Evolutionary conservation across 2,329 filamentous ascomycete species (phyloP), one percentile per base, ranked within the genome.

Genomic region (Trichothecium roseum): DNA sequence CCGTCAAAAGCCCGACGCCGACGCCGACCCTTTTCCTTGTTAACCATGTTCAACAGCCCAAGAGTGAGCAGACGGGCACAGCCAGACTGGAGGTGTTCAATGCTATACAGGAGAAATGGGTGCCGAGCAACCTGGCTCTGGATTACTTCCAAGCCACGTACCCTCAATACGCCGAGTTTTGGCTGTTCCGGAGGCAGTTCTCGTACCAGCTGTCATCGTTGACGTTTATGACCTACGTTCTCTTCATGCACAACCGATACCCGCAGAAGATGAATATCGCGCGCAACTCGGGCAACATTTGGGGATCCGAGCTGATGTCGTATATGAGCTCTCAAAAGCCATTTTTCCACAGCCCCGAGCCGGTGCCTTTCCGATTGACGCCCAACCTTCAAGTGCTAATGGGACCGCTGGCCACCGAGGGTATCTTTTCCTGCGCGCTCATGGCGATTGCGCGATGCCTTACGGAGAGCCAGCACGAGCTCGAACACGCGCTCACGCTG

Each of bases 161-260:
- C 62, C 83, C 87, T 20, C 81, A 84, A 43, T 98, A 85, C 58
- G 77, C 84, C 31, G 88, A 95, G 50, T 95, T 96, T 68, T 98
- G 89, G 87, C 74, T 98, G 39, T 99, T 99, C 84, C 84, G 91
- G 40, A 81, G 88, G 40, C 88, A 94, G 45, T 94, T 98, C 63
- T 84, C 86, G 16, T 95, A 96, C 66, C 91, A 98, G 61, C 80
- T 94, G 42, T 89, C 91, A 15, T 78, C 88, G 2, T 72, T 96
- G 44, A 94, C 91, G 1, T 98, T 98, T 64, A 94, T 98, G 83
- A 96, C 91, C 4, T 98, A 96, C 55, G 82, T 95, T 40, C 81
- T 99, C 65, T 89, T 89, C 63, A 96, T 98, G 78, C 86, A 89
- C 55, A 86, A 86, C 56, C 84, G 91, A 20, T 94, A 91, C 58